Evolutionary conservation across 2,329 filamentous ascomycete species (phyloP).

Genomic region (Apiospora koreana): DNA sequence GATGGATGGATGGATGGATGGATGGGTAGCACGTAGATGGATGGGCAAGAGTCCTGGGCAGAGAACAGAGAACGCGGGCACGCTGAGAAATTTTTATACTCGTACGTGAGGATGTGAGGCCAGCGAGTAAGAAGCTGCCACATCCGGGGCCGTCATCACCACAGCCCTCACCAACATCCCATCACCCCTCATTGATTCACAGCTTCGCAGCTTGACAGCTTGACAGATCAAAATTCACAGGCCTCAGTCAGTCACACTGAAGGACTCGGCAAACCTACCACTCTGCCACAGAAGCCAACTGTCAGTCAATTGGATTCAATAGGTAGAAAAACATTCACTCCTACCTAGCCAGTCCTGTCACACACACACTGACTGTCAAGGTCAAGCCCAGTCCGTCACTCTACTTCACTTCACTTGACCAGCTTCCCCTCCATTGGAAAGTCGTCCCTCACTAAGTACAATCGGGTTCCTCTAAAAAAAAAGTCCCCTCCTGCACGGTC

Average conservation of each 20-base stretch:
- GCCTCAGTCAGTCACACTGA: not conserved
- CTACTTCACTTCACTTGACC: too few relatives aligned
- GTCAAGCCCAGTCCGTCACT: not conserved
- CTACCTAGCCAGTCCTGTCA: not conserved
- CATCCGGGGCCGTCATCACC: not conserved
- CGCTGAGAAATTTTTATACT: not conserved
- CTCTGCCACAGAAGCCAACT: not conserved
- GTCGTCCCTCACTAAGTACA: not conserved
- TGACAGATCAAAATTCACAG: not conserved
- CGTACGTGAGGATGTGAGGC: not conserved
- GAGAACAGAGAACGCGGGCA: not conserved
- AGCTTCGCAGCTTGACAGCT: not conserved
- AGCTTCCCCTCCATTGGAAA: not conserved
- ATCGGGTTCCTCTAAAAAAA: not conserved
- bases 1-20: not conserved
- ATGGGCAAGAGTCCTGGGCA: too few relatives aligned
- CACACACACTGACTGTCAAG: constrained; percentile 1
- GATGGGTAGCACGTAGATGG: not conserved
- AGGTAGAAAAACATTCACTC: not conserved
- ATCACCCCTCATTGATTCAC: not conserved
- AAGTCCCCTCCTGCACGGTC: constrained; percentile 9
- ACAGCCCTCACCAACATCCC: not conserved
- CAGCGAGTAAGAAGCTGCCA: constrained; percentile 9
- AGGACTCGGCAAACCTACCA: not conserved
- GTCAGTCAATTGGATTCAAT: not conserved